Evolutionary conservation across 345 rosid species (phyloP), one percentile per base, ranked within the genome.

Genomic region (Lagerstroemia speciosa): DNA sequence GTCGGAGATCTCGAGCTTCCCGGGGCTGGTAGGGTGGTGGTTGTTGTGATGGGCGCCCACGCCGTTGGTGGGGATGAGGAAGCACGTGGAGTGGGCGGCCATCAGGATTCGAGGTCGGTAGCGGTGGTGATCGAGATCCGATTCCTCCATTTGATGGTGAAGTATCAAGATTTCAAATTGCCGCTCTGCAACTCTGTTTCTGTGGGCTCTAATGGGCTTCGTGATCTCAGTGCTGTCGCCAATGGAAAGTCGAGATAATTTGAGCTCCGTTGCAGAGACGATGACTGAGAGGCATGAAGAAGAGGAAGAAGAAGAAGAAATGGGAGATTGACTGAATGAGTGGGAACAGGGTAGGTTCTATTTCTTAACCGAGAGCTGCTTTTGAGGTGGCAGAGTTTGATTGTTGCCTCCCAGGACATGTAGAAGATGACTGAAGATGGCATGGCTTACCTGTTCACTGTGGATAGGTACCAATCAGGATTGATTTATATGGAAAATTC

Each of bases 1-100:
- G 61, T 77, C 83, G 8, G 82, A 77, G 63, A 82, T 8, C 61
- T 75, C 58, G 57, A 72, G 53, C 53, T 31, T 37, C 29, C 17
- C 29, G 20, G 46, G 46, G 65, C 6, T 20, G 68, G 26, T 1
- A 2, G 43, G 48, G 78, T 41, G 9, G 80, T 15, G 31, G 27
- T 16, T 74, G 64, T 66, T 12, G 71, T 69, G 76, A 73, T 73
- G 78, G 62, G 75, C 65, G 14, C 60, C 60, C 14, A 30, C 1
- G 2, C 63, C 57, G 5, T 69, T 50, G 67, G 68, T 62, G 66
- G 69, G 69, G 11, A 61, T 64, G 37, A 30, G 36, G 40, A 40
- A 48, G 45, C 8, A 67, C 3, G 50, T 48, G 19, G 64, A 32
- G 29, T 41, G 40, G 62, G 61, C 53, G 73, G 43, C 27, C n/a